These are phyloP conservation scores for Irpex sp. DNA, from an alignment of 1,284 basidiomycete species.

Conservation along the genomic window DNA sequence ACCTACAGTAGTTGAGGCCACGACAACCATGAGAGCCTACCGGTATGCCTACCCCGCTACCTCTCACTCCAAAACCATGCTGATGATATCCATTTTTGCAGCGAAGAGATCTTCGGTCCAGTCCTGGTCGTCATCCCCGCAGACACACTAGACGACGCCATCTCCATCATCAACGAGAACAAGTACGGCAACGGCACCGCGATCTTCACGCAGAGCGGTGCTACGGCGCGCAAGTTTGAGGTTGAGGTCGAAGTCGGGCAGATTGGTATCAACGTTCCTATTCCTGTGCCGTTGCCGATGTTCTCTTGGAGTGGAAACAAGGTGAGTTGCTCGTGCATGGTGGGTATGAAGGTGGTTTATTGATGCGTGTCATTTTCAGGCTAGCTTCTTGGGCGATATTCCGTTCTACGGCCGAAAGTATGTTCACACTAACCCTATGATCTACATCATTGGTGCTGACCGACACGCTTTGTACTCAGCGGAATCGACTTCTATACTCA, in stretches of 20 bases:
- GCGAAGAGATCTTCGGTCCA: constrained; percentile 95
- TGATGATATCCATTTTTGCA: constrained; percentile 26
- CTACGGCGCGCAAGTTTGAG: constrained; percentile 94
- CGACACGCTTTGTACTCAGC: constrained; percentile 30
- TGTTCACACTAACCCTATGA: constrained; percentile 14
- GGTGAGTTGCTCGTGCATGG: constrained; percentile 32
- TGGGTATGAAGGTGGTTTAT: neutral
- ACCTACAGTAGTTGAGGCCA: constrained; percentile 86
- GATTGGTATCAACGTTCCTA: constrained; percentile 91
- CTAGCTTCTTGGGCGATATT: constrained; percentile 83
- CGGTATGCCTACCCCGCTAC: constrained; percentile 43
- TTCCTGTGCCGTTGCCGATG: constrained; percentile 89
- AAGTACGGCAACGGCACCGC: constrained; percentile 93
- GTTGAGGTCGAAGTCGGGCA: constrained; percentile 88
- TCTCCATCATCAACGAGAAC: constrained; percentile 88
- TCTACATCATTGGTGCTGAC: neutral
- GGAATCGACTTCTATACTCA: constrained; percentile 91
- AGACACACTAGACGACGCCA: constrained; percentile 88
- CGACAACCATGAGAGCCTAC: constrained; percentile 85
- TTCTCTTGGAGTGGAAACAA: constrained; percentile 93
- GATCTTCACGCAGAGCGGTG: constrained; percentile 96
- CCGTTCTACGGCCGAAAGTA: constrained; percentile 87
- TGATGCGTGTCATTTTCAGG: constrained; percentile 37
- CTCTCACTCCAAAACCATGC: neutral
- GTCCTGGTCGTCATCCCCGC: constrained; percentile 80